Conservation (phyloP, 257 asterid species). For the Paraleonurus japonicus region DNA sequence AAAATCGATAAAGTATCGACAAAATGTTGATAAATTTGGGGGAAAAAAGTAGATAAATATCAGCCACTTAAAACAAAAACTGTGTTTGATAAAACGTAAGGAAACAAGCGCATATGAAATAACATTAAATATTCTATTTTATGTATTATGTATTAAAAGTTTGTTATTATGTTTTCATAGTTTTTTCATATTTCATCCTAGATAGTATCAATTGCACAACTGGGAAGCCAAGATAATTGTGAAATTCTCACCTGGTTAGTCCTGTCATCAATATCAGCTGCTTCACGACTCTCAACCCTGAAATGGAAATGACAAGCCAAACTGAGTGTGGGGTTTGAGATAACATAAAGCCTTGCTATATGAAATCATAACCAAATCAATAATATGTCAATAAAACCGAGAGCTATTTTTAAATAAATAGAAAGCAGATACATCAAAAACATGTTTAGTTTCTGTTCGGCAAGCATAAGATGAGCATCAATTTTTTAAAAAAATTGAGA, state of each 20-base stretch:
- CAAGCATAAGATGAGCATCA: neutral
- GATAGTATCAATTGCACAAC: neutral
- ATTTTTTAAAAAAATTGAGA: no score
- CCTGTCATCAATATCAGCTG: constrained; percentile 34
- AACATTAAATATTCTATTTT: no score
- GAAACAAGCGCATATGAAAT: no score
- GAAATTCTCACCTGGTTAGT: constrained; percentile 37
- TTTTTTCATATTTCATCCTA: no score
- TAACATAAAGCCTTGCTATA: neutral
- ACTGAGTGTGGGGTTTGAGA: neutral
- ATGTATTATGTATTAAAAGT: no score
- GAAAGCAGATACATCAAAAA: neutral
- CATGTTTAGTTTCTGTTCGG: neutral
- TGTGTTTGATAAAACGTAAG: no score
- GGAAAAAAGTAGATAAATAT: no score
- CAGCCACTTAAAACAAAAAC: no score
- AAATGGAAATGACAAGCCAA: constrained; percentile 11
- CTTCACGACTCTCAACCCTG: constrained; percentile 36
- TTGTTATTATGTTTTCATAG: no score
- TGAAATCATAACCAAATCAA: neutral
- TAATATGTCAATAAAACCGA: neutral
- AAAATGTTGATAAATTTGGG: no score
- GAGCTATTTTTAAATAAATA: neutral
- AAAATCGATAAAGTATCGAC: no score
- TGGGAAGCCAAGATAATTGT: constrained; percentile 3